Conservation (phyloP, 305 asterid genomes). For the Caryopteris hybrid region DNA sequence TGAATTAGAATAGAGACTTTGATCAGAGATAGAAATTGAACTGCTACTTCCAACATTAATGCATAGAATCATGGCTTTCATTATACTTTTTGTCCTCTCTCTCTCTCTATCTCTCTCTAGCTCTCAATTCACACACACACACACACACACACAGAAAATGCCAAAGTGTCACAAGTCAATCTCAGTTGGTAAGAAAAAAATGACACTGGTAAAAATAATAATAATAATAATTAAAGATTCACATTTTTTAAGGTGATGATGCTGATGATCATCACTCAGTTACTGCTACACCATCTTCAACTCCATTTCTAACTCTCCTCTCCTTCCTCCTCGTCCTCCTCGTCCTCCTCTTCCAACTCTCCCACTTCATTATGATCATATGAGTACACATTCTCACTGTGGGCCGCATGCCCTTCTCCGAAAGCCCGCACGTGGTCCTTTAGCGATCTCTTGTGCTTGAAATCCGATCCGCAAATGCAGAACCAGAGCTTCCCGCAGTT, state of each 20-base stretch:
- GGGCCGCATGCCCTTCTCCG: constrained; percentile 72
- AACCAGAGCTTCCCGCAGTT: constrained; percentile 83
- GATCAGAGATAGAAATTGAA: constrained; percentile 29
- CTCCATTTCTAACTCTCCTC: not conserved
- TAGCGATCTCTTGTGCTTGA: constrained; percentile 84
- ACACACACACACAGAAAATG: too few relatives aligned
- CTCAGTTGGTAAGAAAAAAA: constrained; percentile 19
- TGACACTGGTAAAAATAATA: not conserved
- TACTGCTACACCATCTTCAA: too few relatives aligned
- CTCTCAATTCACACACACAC: constrained; percentile 17
- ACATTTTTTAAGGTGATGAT: too few relatives aligned
- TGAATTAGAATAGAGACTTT: constrained; percentile 17
- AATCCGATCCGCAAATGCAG: constrained; percentile 84
- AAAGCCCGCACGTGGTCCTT: constrained; percentile 76
- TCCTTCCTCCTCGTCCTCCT: constrained; percentile 24
- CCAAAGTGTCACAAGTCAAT: constrained; percentile 45
- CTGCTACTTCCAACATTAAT: constrained; percentile 47
- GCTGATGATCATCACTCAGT: too few relatives aligned
- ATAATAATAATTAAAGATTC: not conserved
- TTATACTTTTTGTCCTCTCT: constrained; percentile 31
- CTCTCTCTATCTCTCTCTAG: constrained; percentile 10
- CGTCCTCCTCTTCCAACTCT: constrained; percentile 31
- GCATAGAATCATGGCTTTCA: constrained; percentile 45
- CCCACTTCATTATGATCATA: constrained; percentile 17
- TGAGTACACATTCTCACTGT: constrained; percentile 44